A percentile compares a stretch with the other conserved stretches of the same genome.
Conservation (phyloP, 2,329 filamentous ascomycete genomes). For the Cladosporium sp. region DNA sequence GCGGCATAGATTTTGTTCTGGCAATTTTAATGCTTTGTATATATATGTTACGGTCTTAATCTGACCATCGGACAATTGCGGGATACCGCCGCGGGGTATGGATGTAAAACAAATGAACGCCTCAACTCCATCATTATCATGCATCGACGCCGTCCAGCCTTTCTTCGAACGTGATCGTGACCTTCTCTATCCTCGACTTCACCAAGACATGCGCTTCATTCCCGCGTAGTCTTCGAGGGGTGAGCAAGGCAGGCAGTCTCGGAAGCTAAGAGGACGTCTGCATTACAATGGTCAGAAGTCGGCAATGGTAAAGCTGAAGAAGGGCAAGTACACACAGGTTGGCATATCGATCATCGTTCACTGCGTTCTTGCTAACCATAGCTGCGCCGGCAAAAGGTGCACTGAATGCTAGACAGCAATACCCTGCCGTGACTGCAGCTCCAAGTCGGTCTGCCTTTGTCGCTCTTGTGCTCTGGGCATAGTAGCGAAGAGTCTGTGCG, state of each 20-base stretch:
- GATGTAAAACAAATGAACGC: background rate
- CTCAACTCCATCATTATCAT: conserved; percentile 11
- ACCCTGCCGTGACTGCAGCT: conserved; percentile 25
- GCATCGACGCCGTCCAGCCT: background rate
- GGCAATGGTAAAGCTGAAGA: too few species aligned
- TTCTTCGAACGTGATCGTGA: background rate
- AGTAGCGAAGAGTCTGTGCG: conserved; percentile 24
- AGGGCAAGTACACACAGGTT: conserved; percentile 24
- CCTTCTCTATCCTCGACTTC: background rate
- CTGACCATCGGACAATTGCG: background rate
- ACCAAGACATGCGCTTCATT: conserved; percentile 2
- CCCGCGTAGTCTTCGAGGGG: conserved; percentile 33
- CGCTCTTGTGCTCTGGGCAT: conserved; percentile 21
- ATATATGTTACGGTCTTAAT: background rate
- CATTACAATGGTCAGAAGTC: too few species aligned
- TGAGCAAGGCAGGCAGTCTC: conserved; percentile 33
- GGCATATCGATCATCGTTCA: conserved; percentile 28
- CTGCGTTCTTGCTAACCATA: conserved; percentile 28
- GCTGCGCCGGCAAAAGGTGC: conserved; percentile 33
- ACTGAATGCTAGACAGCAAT: conserved; percentile 31
- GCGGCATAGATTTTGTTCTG: background rate
- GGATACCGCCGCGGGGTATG: conserved; percentile 7
- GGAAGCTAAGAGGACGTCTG: conserved; percentile 33
- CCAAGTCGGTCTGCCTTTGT: conserved; percentile 24
- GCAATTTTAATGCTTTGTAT: background rate